Conservation (phyloP, 805 yeast species). For the Candida insectalens region DNA sequence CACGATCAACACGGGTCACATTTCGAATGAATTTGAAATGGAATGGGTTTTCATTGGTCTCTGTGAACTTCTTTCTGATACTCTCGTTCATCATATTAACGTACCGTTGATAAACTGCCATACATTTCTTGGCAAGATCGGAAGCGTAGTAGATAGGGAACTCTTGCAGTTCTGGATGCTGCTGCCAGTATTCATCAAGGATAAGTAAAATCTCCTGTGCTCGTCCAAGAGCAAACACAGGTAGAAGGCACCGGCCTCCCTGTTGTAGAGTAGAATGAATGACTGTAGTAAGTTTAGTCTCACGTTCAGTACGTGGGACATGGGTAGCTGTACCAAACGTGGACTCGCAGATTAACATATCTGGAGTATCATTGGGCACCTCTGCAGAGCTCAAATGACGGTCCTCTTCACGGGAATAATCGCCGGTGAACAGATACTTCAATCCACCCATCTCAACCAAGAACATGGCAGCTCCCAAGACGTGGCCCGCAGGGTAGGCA, state of each 20-base stretch:
- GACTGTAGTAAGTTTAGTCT: constrained; percentile 65
- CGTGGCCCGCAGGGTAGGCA: constrained; percentile 99
- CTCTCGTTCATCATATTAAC: constrained; percentile 96
- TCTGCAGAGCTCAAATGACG: constrained; percentile 94
- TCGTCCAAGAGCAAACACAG: constrained; percentile 93
- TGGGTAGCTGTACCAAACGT: constrained; percentile 98
- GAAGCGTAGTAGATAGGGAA: constrained; percentile 88
- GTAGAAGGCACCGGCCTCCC: constrained; percentile 88
- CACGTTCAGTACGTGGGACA: constrained; percentile 83
- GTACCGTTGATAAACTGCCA: constrained; percentile 95
- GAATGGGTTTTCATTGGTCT: constrained; percentile 81
- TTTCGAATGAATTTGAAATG: constrained; percentile 78
- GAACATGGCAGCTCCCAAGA: constrained; percentile 97
- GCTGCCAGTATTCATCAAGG: constrained; percentile 90
- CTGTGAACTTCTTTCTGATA: constrained; percentile 66
- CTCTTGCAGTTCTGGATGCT: constrained; percentile 71
- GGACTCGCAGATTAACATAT: constrained; percentile 84
- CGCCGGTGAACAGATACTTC: constrained; percentile 87
- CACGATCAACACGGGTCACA: constrained; percentile 67
- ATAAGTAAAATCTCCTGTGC: constrained; percentile 90
- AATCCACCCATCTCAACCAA: constrained; percentile 91
- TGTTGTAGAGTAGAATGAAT: constrained; percentile 76
- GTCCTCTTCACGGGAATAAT: constrained; percentile 91
- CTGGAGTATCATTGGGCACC: constrained; percentile 81
- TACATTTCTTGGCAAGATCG: constrained; percentile 85